Evolutionary conservation across 2,329 filamentous ascomycete species (phyloP), one percentile per base, ranked within the genome.

Genomic region (Beauveria rudraprayagi): DNA sequence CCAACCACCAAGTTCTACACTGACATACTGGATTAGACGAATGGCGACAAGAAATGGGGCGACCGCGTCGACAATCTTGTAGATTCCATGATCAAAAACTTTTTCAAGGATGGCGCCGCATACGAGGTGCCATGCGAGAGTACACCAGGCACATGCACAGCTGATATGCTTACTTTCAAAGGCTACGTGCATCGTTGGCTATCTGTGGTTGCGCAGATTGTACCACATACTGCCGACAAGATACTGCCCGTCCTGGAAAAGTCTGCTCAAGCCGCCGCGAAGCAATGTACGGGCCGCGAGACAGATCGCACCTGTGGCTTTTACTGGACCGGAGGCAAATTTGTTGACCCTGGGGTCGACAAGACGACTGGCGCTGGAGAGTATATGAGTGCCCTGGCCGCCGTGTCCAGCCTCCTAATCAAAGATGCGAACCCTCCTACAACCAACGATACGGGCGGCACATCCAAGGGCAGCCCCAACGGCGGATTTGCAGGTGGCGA

Each of bases 151-250:
- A 80, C 75, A 22, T 93, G 90, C 76, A 86, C 86, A 62, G 78
- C 82, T 53, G 90, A 93, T 67, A 89, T 91, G 78, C 73, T 83
- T 63, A 83, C 84, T 1, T 92, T 88, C 81, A 90, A 90, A 73
- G 87, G 87, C 44, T 86, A 87, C 62, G 76, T 90, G 19, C 80
- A 85, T 66, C 81, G 85, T 46, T 89, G 86, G 84, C 76, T 91
- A 66, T 78, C 83, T 4, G 78, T 81, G 24, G 78, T 82, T 1
- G 80, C 83, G 2, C 79, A 87, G 65, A 61, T 90, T n/a, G 86
- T 84, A 0, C 87, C 88, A 0, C 80, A 79, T 51, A 85, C 82
- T 1, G 72, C 73, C 46, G 72, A 78, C 1, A 74, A 69, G 17
- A 85, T 91, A 65, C 73, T 82, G 61, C 80, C 84, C 0, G 78